A percentile compares a stretch with the other conserved stretches of the same genome.
Evolutionary conservation across 495 filamentous ascomycete species (phyloP).

Genomic region (Chaetomidium leptoderma): DNA sequence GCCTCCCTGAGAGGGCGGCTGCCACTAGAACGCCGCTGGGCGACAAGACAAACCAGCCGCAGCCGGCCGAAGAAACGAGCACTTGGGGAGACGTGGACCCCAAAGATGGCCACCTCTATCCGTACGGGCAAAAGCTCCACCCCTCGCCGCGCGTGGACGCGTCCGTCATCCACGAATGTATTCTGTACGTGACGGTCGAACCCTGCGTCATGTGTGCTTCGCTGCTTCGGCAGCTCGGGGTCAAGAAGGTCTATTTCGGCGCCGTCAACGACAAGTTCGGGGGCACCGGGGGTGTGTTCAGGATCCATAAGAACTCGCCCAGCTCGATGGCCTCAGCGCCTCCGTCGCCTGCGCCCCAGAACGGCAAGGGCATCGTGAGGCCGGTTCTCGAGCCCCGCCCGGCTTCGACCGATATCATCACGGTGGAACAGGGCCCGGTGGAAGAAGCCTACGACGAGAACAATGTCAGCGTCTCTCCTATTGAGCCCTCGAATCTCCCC

Average conservation of each 20-base stretch:
- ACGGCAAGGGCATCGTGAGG: conserved; percentile 30
- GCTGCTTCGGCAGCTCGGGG: conserved; percentile 75
- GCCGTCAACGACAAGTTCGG: conserved; percentile 94
- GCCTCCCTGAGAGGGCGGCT: neutral
- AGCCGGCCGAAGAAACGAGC: conserved; percentile 15
- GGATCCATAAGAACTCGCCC: conserved; percentile 70
- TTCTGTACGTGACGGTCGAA: conserved; percentile 94
- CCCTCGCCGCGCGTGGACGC: conserved; percentile 42
- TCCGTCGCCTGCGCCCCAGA: conserved; percentile 27
- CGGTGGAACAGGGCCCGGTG: conserved; percentile 1
- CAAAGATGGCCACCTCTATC: conserved; percentile 42
- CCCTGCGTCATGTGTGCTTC: conserved; percentile 98
- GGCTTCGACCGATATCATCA: conserved; percentile 14
- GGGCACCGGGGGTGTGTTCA: conserved; percentile 86
- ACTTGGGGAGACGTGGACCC: conserved; percentile 46
- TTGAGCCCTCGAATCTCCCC: conserved; percentile 17
- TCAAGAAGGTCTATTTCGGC: conserved; percentile 87
- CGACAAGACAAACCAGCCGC: conserved; percentile 22
- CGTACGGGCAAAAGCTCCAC: conserved; percentile 49
- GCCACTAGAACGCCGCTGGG: conserved; percentile 15
- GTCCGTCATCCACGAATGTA: conserved; percentile 61
- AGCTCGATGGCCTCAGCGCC: conserved; percentile 25
- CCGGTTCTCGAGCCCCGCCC: conserved; percentile 26
- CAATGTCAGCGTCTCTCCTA: conserved; percentile 1
- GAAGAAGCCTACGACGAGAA: conserved; percentile 7